Evolutionary conservation across 129 eudicot genomes (phyloP).

Genomic region (Flaveria ramosissima): DNA sequence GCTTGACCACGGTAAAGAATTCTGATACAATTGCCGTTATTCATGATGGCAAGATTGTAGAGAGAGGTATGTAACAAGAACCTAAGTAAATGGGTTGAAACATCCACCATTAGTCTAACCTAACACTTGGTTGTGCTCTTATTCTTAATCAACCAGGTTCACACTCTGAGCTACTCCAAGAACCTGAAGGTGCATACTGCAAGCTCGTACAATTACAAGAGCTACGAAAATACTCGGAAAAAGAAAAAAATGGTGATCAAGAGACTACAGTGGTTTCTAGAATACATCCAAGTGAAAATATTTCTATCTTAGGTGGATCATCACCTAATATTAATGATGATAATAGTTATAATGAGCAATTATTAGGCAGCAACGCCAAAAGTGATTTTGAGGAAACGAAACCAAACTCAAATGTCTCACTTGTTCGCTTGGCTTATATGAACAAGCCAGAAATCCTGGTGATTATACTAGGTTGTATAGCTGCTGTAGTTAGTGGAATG

Average conservation of each 20-base stretch:
- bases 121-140: background rate
- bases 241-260: conserved; percentile 29
- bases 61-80: conserved; percentile 48
- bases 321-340: conserved; percentile 43
- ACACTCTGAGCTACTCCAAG: conserved; percentile 61
- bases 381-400: conserved; percentile 25
- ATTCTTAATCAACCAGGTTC: conserved; percentile 43
- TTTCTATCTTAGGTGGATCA: conserved; percentile 29
- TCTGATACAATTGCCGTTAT: conserved; percentile 66
- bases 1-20: conserved; percentile 64
- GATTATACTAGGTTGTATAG: conserved; percentile 48
- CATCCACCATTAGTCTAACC: background rate
- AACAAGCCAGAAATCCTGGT: conserved; percentile 74
- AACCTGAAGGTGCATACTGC: conserved; percentile 76
- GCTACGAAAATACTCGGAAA: conserved; percentile 48
- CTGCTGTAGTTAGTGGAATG: conserved; percentile 58
- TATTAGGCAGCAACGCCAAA: conserved; percentile 27
- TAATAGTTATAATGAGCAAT: conserved; percentile 36
- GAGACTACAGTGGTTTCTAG: conserved; percentile 38
- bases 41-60: conserved; percentile 64
- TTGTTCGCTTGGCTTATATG: conserved; percentile 62
- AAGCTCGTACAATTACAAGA: conserved; percentile 70
- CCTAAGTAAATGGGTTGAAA: background rate
- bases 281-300: conserved; percentile 43
- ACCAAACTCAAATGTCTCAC: conserved; percentile 41